These are phyloP conservation scores for Cucumis cinereus DNA, from an alignment of 306 rosid species.

Conservation along the genomic window DNA sequence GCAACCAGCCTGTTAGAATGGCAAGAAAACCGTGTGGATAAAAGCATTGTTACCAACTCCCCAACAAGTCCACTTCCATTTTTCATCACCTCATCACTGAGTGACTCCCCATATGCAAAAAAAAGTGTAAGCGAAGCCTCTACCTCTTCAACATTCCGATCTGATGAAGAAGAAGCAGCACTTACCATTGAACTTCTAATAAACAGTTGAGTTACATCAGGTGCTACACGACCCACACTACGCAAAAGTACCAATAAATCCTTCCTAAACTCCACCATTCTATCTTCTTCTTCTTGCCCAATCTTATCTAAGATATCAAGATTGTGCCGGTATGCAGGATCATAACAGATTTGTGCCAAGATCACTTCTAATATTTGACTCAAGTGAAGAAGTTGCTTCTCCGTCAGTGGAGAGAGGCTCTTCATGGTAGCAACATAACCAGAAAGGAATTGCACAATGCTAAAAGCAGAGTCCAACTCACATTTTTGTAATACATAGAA, in stretches of 20 bases:
- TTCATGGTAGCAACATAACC: slow-evolving; percentile 66
- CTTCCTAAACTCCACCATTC: slow-evolving; percentile 80
- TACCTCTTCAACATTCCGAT: slow-evolving; percentile 76
- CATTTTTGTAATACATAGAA: slow-evolving; percentile 61
- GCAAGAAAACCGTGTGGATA: slow-evolving; percentile 73
- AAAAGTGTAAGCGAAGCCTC: slow-evolving; percentile 79
- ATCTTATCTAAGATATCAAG: slow-evolving; percentile 69
- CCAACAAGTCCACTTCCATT: slow-evolving; percentile 55
- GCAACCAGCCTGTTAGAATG: slow-evolving; percentile 94
- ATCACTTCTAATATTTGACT: slow-evolving; percentile 86
- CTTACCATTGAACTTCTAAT: slow-evolving; percentile 50
- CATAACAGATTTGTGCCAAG: slow-evolving; percentile 55
- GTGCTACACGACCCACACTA: slow-evolving; percentile 50
- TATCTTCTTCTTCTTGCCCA: slow-evolving; percentile 89
- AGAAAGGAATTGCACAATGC: slow-evolving; percentile 71
- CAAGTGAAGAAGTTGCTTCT: slow-evolving; percentile 57
- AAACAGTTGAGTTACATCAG: slow-evolving; percentile 60
- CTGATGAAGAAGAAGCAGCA: slow-evolving; percentile 58
- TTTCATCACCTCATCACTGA: slow-evolving; percentile 56
- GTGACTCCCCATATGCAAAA: slow-evolving; percentile 71
- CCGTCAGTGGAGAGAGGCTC: slow-evolving; percentile 52
- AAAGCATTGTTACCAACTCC: slow-evolving; percentile 66
- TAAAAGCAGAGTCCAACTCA: slow-evolving; percentile 73
- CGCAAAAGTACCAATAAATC: slow-evolving; percentile 72
- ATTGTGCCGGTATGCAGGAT: slow-evolving; percentile 50